phyloP scores from a whole-genome alignment of 257 asterid species.

The Salvia hispanica region DNA sequence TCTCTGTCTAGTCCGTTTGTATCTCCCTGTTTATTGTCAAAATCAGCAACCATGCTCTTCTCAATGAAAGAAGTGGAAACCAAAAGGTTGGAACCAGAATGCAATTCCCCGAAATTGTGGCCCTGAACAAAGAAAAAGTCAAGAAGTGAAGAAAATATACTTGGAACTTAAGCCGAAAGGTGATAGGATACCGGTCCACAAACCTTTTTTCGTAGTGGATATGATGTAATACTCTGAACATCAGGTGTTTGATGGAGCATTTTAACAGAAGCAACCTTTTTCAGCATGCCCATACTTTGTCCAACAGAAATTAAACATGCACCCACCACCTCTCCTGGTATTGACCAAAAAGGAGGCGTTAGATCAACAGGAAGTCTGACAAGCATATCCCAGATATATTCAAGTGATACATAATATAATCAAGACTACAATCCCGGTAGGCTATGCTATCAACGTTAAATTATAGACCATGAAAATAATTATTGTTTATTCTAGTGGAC shows the following conservation, averaged over 20 bases:
- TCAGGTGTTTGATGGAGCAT: constrained; percentile 80
- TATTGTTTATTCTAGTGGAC: constrained; percentile 15
- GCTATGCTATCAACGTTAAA: constrained; percentile 17
- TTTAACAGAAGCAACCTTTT: constrained; percentile 82
- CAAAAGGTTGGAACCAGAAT: constrained; percentile 56
- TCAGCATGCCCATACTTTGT: constrained; percentile 60
- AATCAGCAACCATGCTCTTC: constrained; percentile 60
- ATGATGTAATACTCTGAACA: constrained; percentile 51
- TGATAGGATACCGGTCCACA: constrained; percentile 32
- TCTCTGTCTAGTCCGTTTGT: constrained; percentile 59
- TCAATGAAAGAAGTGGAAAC: constrained; percentile 83
- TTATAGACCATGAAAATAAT: constrained; percentile 13
- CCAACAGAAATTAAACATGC: constrained; percentile 89
- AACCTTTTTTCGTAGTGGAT: constrained; percentile 73
- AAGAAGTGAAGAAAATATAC: constrained; percentile 27
- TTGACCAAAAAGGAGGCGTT: constrained; percentile 38
- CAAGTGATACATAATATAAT: constrained; percentile 10
- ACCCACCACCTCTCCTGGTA: constrained; percentile 90
- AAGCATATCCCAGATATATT: constrained; percentile 22
- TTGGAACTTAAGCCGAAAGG: constrained; percentile 25
- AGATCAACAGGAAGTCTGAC: constrained; percentile 28
- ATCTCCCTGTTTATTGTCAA: constrained; percentile 48
- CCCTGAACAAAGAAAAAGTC: constrained; percentile 56
- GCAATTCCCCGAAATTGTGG: constrained; percentile 47
- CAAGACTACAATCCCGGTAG: constrained; percentile 9